phyloP scores from a whole-genome alignment of 2,329 filamentous ascomycete species.

The Malbranchea zuffiana region DNA sequence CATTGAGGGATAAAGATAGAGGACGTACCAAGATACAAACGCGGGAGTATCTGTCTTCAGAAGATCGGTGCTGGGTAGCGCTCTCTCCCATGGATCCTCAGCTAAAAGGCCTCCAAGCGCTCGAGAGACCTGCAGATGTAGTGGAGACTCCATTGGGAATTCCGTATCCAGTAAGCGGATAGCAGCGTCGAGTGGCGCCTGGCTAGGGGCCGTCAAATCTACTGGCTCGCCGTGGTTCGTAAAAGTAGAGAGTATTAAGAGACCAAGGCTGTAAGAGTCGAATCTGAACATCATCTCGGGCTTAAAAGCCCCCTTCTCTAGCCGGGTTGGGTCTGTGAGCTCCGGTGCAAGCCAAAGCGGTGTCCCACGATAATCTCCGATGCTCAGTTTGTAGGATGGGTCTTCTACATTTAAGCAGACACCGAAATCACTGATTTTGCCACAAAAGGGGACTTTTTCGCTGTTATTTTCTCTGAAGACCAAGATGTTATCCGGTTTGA shows the following conservation, averaged over 20 bases:
- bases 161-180: constrained; percentile 14
- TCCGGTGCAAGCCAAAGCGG: constrained; percentile 20
- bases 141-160: constrained; percentile 15
- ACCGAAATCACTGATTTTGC: constrained; percentile 23
- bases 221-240: constrained; percentile 14
- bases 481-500: constrained; percentile 24
- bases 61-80: constrained; percentile 16
- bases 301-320: constrained; percentile 13
- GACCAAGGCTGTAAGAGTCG: constrained; percentile 21
- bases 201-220: constrained; percentile 8
- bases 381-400: constrained; percentile 14
- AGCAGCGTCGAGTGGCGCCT: constrained; percentile 10
- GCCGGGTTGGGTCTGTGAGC: constrained; percentile 10
- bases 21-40: constrained; percentile 19
- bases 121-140: constrained; percentile 17
- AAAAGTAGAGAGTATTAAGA: constrained; percentile 20
- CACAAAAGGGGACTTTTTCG: constrained; percentile 18
- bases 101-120: constrained; percentile 16
- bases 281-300: constrained; percentile 21
- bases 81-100: constrained; percentile 18
- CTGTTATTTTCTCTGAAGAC: constrained; percentile 16
- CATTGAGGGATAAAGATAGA: neutral
- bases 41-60: constrained; percentile 15
- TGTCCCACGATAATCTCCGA: constrained; percentile 21
- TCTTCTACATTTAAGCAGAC: constrained; percentile 22